Conservation (phyloP, 2,329 filamentous ascomycete species). For the Fusarium chlamydosporum region DNA sequence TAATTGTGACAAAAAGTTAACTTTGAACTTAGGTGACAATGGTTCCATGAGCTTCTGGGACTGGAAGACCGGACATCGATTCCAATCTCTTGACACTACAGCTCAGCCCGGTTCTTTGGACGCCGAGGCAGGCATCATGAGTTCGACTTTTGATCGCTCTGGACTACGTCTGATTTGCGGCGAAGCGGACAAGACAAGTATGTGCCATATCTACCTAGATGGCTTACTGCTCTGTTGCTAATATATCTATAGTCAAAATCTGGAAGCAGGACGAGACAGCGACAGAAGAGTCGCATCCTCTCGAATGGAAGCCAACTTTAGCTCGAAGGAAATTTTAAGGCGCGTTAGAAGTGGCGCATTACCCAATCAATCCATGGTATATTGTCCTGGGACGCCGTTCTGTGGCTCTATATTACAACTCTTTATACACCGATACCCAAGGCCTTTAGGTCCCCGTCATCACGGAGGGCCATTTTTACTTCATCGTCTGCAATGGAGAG, state of each 20-base stretch:
- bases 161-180: slow-evolving; percentile 92
- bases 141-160: slow-evolving; percentile 90
- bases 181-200: slow-evolving; percentile 94
- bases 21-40: slow-evolving; percentile 75
- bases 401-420: slow-evolving; percentile 46
- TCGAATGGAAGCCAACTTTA: slow-evolving; percentile 91
- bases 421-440: slow-evolving; percentile 71
- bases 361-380: slow-evolving; percentile 26
- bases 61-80: slow-evolving; percentile 96
- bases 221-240: slow-evolving; percentile 46
- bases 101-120: slow-evolving; percentile 95
- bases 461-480: slow-evolving; percentile 86
- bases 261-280: slow-evolving; percentile 96
- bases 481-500: slow-evolving; percentile 92
- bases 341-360: slow-evolving; percentile 13
- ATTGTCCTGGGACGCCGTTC: slow-evolving; percentile 25
- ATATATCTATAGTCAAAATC: slow-evolving; percentile 77
- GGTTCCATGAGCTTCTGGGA: slow-evolving; percentile 99
- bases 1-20: slow-evolving; percentile 19
- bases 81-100: slow-evolving; percentile 89
- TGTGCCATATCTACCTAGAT: slow-evolving; percentile 48
- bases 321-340: slow-evolving; percentile 80
- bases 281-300: slow-evolving; percentile 89
- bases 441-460: slow-evolving; percentile 88
- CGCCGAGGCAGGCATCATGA: slow-evolving; percentile 95